A percentile compares a stretch with the other conserved stretches of the same genome.
These are phyloP conservation scores for Ambrosiella xylebori DNA, from an alignment of 2,329 filamentous ascomycete species.

Conservation along the genomic window DNA sequence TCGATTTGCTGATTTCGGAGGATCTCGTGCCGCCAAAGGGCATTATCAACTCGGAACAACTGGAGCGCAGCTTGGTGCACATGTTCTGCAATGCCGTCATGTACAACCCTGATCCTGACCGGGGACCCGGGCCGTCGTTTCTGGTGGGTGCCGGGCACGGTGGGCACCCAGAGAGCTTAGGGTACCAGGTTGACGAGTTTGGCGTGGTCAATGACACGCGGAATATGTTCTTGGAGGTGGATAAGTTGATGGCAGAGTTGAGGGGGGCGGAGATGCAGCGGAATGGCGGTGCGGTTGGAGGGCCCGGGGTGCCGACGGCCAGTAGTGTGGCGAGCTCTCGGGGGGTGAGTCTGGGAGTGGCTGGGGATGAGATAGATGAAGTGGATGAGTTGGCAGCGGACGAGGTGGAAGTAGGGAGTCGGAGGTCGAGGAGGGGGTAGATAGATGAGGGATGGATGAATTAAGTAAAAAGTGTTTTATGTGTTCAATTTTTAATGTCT, in stretches of 20 bases:
- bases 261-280: slow-evolving; percentile 51
- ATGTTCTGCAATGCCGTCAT: slow-evolving; percentile 98
- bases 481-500: background rate
- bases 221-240: slow-evolving; percentile 79
- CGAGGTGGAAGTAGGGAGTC: slow-evolving; percentile 13
- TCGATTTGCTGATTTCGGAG: slow-evolving; percentile 51
- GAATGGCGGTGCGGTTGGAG: slow-evolving; percentile 19
- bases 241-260: slow-evolving; percentile 60
- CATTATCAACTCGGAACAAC: slow-evolving; percentile 82
- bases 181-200: slow-evolving; percentile 60
- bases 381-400: slow-evolving; percentile 32
- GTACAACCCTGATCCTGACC: slow-evolving; percentile 78
- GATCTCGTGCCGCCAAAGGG: slow-evolving; percentile 72
- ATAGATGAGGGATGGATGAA: background rate
- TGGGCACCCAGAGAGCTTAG: slow-evolving; percentile 26
- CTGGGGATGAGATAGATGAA: slow-evolving; percentile 31
- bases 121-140: slow-evolving; percentile 50
- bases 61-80: slow-evolving; percentile 83
- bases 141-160: slow-evolving; percentile 25
- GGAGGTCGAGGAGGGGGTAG: slow-evolving; percentile 12
- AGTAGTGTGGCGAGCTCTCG: slow-evolving; percentile 14
- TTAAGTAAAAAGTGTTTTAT: background rate
- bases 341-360: slow-evolving; percentile 20
- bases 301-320: slow-evolving; percentile 13
- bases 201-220: slow-evolving; percentile 74